These are phyloP conservation scores for Petunia secreta DNA, from an alignment of 257 asterid species.

Conservation along the genomic window DNA sequence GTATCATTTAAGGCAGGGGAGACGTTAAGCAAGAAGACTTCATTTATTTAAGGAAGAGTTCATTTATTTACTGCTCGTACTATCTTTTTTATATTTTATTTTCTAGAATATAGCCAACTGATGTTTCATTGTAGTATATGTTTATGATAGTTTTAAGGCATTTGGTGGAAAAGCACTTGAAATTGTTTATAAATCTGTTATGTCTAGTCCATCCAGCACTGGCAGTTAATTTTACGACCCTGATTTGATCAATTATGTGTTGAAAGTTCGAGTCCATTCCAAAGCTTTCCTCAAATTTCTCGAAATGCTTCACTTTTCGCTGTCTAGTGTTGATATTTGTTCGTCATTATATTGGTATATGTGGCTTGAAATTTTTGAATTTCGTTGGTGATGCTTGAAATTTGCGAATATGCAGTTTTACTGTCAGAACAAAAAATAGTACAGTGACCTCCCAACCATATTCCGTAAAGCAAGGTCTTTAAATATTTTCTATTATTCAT, in stretches of 20 bases:
- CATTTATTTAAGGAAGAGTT: too few species aligned
- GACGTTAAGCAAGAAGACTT: too few species aligned
- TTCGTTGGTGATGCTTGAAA: constrained; percentile 29
- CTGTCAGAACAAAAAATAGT: constrained; percentile 71
- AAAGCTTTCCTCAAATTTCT: background rate
- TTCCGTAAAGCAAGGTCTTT: constrained; percentile 91
- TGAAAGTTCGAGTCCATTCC: background rate
- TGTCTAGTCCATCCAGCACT: background rate
- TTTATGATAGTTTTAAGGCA: background rate
- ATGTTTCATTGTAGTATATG: background rate
- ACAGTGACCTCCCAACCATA: constrained; percentile 96
- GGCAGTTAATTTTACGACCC: background rate
- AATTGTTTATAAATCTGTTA: background rate
- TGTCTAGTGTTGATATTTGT: background rate
- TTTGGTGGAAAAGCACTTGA: background rate
- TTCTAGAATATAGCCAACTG: too few species aligned
- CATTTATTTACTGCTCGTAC: too few species aligned
- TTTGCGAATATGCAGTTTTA: constrained; percentile 63
- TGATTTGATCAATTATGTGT: constrained; percentile 7
- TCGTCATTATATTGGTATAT: constrained; percentile 6
- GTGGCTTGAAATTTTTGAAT: constrained; percentile 14
- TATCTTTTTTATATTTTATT: too few species aligned
- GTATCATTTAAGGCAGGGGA: too few species aligned
- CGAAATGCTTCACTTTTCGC: constrained; percentile 1
- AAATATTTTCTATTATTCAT: constrained; percentile 16